Evolutionary conservation across 345 rosid species (phyloP), one percentile per base, ranked within the genome.

Genomic region (Ceriops tagal): DNA sequence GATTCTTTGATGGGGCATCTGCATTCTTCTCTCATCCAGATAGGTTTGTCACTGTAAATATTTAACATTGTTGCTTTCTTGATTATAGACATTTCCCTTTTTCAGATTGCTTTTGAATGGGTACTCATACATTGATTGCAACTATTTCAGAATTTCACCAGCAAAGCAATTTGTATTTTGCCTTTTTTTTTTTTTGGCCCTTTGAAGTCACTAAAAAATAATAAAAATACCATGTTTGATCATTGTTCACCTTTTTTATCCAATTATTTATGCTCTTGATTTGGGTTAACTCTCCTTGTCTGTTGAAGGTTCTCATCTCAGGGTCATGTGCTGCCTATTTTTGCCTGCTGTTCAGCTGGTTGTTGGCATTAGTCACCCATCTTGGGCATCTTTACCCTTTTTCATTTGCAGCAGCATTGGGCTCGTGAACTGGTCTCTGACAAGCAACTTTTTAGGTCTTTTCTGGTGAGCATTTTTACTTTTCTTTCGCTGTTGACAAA

Each of bases 381-480:
- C 89, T 52, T 85, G 89, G 89, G 73, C 71, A 66, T 83, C 89
- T 68, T 72, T 85, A 61, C 89, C 89, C 32, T 85, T 81, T 76
- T 83, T 85, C 67, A 70, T 85, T 37, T 81, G 83, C 65, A 83
- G 85, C 70, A 53, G 85, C 64, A 60, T 78, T 56, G 89, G 89
- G 19, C 85, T 85, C 0, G 72, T 85, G 19, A 79, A 79, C 53
- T 85, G 89, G 89, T 85, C 87, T 52, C 72, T 81, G 60, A 85
- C 83, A 64, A 83, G 84, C 78, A 83, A 81, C 52, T 83, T 85
- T 69, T 71, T 81, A 18, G 87, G 89, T 20, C 81, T 85, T 61
- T 83, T 79, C 76, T 56, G 80, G 89, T 85, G 70, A 73, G 81
- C 53, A 59, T 59, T 39, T 72, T 71, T 8, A 28, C 58, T 5